Evolutionary conservation across 75 land plant genomes (phyloP).

Genomic region (Adiantum capillusveneris): DNA sequence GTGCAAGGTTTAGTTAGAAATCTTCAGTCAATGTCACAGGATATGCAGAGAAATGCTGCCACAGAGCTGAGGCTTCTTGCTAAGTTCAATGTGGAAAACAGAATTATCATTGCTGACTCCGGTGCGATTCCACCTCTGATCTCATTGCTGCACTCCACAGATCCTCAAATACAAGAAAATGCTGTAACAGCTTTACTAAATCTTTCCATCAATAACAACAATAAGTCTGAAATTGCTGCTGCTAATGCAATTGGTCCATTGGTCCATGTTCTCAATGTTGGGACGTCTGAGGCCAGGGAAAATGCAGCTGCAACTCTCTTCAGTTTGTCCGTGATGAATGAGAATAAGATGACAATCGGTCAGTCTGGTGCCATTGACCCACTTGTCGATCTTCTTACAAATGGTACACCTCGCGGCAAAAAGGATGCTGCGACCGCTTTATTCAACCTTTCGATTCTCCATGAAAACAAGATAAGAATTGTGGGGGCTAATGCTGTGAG

Average conservation of each 20-base stretch:
- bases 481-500: constrained; percentile 60
- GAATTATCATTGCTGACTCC: constrained; percentile 45
- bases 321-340: constrained; percentile 52
- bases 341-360: constrained; percentile 52
- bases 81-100: constrained; percentile 51
- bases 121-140: constrained; percentile 70
- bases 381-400: constrained; percentile 50
- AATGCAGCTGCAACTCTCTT: constrained; percentile 76
- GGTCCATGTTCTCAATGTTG: constrained; percentile 37
- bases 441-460: constrained; percentile 34
- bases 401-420: constrained; percentile 55
- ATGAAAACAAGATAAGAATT: constrained; percentile 53
- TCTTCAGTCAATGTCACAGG: constrained; percentile 33
- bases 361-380: constrained; percentile 61
- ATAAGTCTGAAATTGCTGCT: constrained; percentile 45
- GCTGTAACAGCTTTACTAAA: constrained; percentile 22
- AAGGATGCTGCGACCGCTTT: constrained; percentile 81
- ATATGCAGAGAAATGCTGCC: constrained; percentile 48
- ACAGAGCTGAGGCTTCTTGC: constrained; percentile 52
- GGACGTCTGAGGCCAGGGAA: constrained; percentile 58
- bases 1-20: constrained; percentile 23
- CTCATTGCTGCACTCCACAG: constrained; percentile 37
- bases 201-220: constrained; percentile 69
- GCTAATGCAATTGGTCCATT: constrained; percentile 62
- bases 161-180: constrained; percentile 49